These are phyloP conservation scores for Amylostereum chailletii DNA, from an alignment of 1,284 basidiomycete genomes.

Conservation along the genomic window DNA sequence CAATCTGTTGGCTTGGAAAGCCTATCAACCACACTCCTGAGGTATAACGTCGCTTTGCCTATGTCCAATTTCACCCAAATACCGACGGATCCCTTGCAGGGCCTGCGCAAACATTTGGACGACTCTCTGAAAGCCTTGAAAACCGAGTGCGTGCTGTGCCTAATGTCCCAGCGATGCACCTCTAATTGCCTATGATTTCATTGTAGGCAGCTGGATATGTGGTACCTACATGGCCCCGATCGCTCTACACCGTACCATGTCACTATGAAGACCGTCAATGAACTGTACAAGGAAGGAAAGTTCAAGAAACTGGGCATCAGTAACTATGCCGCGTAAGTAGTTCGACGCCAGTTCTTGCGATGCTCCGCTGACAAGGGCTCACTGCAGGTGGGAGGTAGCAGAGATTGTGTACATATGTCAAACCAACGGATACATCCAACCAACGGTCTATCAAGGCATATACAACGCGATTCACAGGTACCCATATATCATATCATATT, in stretches of 20 bases:
- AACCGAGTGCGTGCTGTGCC: slow-evolving; percentile 25
- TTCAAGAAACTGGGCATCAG: slow-evolving; percentile 39
- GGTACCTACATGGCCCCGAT: slow-evolving; percentile 49
- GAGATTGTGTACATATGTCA: slow-evolving; percentile 48
- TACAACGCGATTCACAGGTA: slow-evolving; percentile 45
- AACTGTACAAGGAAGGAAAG: slow-evolving; percentile 39
- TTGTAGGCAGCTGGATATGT: slow-evolving; percentile 32
- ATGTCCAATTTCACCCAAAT: slow-evolving; percentile 10
- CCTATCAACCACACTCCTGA: slow-evolving; percentile 5
- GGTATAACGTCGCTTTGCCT: slow-evolving; percentile 4
- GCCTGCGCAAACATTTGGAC: slow-evolving; percentile 35
- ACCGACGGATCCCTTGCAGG: slow-evolving; percentile 15
- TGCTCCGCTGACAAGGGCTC: not conserved
- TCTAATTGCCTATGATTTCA: not conserved
- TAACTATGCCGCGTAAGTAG: slow-evolving; percentile 34
- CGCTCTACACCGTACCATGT: slow-evolving; percentile 35
- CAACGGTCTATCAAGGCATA: slow-evolving; percentile 62
- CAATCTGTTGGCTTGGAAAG: not conserved
- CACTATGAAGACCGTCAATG: slow-evolving; percentile 39
- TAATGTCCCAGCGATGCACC: not conserved
- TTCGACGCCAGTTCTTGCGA: not conserved
- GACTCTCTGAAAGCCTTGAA: slow-evolving; percentile 36
- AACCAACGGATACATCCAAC: slow-evolving; percentile 47
- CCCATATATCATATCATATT: not conserved
- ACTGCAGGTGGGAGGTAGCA: slow-evolving; percentile 47